phyloP scores from a whole-genome alignment of 2,329 filamentous ascomycete genomes.

The Colletotrichum filicis region DNA sequence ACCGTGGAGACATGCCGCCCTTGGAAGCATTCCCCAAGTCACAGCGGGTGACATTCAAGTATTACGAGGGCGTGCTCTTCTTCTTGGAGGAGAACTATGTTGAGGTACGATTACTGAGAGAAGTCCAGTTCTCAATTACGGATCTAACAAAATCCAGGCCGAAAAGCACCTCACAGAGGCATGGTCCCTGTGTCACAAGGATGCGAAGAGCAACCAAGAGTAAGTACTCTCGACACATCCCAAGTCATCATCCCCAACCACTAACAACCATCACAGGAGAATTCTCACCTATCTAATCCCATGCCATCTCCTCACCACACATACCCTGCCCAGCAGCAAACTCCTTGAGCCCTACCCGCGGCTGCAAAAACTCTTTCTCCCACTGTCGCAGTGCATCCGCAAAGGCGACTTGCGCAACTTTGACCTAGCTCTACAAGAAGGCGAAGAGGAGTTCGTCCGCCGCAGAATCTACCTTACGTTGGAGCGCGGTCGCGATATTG shows the following conservation, averaged over 20 bases:
- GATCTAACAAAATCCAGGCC: conserved; percentile 61
- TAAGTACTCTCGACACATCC: conserved; percentile 52
- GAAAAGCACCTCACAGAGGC: conserved; percentile 84
- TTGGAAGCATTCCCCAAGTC: conserved; percentile 85
- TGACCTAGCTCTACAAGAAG: conserved; percentile 80
- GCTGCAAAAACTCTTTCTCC: conserved; percentile 81
- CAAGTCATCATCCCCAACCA: background rate
- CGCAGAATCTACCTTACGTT: conserved; percentile 94
- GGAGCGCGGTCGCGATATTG: conserved; percentile 91
- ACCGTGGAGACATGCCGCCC: conserved; percentile 81
- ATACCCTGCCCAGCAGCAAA: conserved; percentile 79
- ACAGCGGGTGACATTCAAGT: conserved; percentile 95
- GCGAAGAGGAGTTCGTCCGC: conserved; percentile 93
- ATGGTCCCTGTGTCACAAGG: conserved; percentile 82
- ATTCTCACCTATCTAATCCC: conserved; percentile 97
- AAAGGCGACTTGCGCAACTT: conserved; percentile 85
- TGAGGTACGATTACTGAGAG: conserved; percentile 61
- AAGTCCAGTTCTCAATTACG: too few species aligned
- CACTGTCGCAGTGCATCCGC: conserved; percentile 82
- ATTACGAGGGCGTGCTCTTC: conserved; percentile 92
- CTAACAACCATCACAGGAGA: conserved; percentile 62
- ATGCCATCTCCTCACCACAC: conserved; percentile 88
- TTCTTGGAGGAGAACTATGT: conserved; percentile 95
- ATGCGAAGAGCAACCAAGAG: conserved; percentile 82
- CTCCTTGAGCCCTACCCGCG: conserved; percentile 81